A percentile compares a stretch with the other conserved stretches of the same genome.
Conservation (phyloP, 768 basidiomycete genomes). For the Kwoniella botswanensis region DNA sequence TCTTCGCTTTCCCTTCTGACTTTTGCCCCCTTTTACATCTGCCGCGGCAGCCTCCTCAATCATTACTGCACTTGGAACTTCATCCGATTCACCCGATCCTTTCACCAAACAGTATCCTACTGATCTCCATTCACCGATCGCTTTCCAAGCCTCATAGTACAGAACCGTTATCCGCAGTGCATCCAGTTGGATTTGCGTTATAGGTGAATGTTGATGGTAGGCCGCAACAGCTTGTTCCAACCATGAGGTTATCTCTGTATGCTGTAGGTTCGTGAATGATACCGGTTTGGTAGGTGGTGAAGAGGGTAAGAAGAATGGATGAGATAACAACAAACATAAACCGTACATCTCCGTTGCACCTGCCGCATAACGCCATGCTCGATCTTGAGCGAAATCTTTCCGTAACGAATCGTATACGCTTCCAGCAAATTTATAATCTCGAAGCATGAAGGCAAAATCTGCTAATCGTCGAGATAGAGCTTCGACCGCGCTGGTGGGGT, state of each 20-base stretch:
- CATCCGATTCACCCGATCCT: constrained; percentile 58
- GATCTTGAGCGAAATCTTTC: constrained; percentile 67
- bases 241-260: constrained; percentile 51
- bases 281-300: constrained; percentile 33
- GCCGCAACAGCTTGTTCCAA: constrained; percentile 55
- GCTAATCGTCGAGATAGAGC: constrained; percentile 73
- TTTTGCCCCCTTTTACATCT: constrained; percentile 46
- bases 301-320: constrained; percentile 47
- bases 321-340: constrained; percentile 61
- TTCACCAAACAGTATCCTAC: constrained; percentile 53
- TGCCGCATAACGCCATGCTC: constrained; percentile 57
- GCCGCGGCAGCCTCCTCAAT: constrained; percentile 61
- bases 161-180: constrained; percentile 55
- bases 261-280: constrained; percentile 50
- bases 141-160: constrained; percentile 57
- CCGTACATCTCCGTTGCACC: constrained; percentile 80
- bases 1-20: constrained; percentile 44
- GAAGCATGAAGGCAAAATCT: constrained; percentile 90
- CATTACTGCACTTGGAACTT: constrained; percentile 59
- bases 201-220: constrained; percentile 38
- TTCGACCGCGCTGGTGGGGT: constrained; percentile 53
- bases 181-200: constrained; percentile 51
- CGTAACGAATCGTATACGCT: constrained; percentile 82
- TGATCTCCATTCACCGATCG: constrained; percentile 46
- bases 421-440: constrained; percentile 83